Evolutionary conservation across 495 filamentous ascomycete genomes (phyloP), one percentile per base, ranked within the genome.

Genomic region (Penicillium ochrochloron): DNA sequence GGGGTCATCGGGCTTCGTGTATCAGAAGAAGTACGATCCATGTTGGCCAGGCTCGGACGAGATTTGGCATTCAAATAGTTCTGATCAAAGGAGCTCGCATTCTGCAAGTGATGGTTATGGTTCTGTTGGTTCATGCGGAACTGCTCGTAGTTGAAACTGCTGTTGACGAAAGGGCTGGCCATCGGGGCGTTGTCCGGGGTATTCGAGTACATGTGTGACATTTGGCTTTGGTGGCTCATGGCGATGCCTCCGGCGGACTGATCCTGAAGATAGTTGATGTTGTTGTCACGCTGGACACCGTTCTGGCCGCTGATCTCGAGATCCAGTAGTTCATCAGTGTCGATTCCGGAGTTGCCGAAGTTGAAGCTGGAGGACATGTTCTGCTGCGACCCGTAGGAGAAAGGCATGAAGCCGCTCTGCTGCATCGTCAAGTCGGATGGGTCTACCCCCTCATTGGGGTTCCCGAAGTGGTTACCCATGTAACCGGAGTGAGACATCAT

Each of bases 131-230:
- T 82, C 80, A 91, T 86, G 19, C 79, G 78, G 71, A 89, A 92
- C 65, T 92, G 90, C 14, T 85, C 82, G 61, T 89, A 90, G 71
- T 87, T 77, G 77, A 92, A 94, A 69, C 85, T 88, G 63, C 76
- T 78, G 54, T 92, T 85, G 29, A 89, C 83, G 66, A 93, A 97
- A 0, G 93, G 93, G 70, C 92, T 96, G 67, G 92, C 89, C 63
- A 96, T 93, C 5, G 93, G 92, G 51, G 90, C 88, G 25, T 91
- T 91, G 52, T 97, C 93, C 9, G 93, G 93, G 3, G 92, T 96
- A 67, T 89, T 89, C 31, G 93, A 96, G 74, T 87, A 97, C 60
- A 89, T 80, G 35, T 91, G 87, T 33, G 88, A 90, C 71, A 90
- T 85, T 34, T 88, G 84, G 58, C 73, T 77, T 21, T 78, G 81